Percentiles rank a stretch among this genome's conserved stretches.
Evolutionary conservation across 495 filamentous ascomycete genomes (phyloP).

Genomic region (Aspergillus mulundensis): DNA sequence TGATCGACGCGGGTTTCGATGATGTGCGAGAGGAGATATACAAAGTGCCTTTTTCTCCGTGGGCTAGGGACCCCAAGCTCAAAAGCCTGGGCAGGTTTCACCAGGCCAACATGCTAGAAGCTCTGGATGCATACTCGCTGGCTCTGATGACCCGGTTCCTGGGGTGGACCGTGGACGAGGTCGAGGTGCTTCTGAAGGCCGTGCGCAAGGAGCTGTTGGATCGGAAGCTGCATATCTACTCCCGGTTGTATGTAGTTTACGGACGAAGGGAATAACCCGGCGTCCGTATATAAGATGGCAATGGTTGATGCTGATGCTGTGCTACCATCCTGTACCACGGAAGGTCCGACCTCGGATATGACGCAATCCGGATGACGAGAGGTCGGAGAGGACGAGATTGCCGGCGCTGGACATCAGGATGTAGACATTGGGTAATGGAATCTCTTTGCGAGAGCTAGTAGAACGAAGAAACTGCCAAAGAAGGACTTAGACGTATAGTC

Average conservation of each 20-base stretch:
- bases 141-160: conserved; percentile 50
- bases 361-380: not conserved
- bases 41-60: conserved; percentile 19
- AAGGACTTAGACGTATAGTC: not conserved
- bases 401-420: not conserved
- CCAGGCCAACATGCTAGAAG: conserved; percentile 39
- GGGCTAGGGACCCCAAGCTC: conserved; percentile 32
- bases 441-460: not conserved
- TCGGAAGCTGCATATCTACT: conserved; percentile 13
- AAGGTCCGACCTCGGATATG: not conserved
- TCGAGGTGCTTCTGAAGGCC: conserved; percentile 50
- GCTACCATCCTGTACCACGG: not conserved
- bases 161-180: conserved; percentile 52
- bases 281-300: not conserved
- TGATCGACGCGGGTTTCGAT: conserved; percentile 32
- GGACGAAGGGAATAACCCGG: not conserved
- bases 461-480: not conserved
- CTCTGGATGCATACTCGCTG: conserved; percentile 39
- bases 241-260: conserved; percentile 13
- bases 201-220: conserved; percentile 49
- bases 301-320: not conserved
- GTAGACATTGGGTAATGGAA: not conserved
- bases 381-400: not conserved
- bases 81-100: conserved; percentile 45
- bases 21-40: conserved; percentile 28